Percentiles rank a stretch among this genome's conserved stretches.
Conservation (phyloP, 2,329 filamentous ascomycete genomes). For the Colletotrichum zoysiae region DNA sequence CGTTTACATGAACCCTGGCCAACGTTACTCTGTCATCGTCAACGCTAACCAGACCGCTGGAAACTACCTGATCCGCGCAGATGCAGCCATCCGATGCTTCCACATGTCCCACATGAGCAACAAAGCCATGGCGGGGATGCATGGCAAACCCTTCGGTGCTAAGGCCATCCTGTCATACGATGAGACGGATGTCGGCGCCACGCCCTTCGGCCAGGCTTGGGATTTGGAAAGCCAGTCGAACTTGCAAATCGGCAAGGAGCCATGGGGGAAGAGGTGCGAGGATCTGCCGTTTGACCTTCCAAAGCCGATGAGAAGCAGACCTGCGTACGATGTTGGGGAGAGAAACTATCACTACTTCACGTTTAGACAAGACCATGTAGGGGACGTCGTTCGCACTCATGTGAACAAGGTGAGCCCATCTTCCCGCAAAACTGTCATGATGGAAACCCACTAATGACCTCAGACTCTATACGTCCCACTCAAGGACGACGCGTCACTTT, state of each 20-base stretch:
- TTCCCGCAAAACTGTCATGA: background rate
- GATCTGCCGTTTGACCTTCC: conserved; percentile 44
- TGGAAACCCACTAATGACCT: background rate
- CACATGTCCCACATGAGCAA: conserved; percentile 40
- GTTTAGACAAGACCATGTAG: conserved; percentile 30
- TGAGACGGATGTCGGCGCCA: conserved; percentile 29
- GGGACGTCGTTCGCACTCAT: conserved; percentile 31
- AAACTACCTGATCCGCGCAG: conserved; percentile 53
- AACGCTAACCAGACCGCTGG: conserved; percentile 49
- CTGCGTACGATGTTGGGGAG: conserved; percentile 43
- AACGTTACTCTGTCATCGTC: conserved; percentile 55
- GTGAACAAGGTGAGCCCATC: conserved; percentile 24
- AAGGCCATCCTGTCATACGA: conserved; percentile 42
- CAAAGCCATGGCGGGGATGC: conserved; percentile 21
- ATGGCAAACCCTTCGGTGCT: conserved; percentile 37
- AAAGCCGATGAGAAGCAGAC: conserved; percentile 38
- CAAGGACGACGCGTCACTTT: conserved; percentile 37
- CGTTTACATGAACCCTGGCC: conserved; percentile 55
- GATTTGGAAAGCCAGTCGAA: conserved; percentile 23
- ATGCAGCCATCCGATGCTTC: conserved; percentile 33
- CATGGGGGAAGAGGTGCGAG: conserved; percentile 32
- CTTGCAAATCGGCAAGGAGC: conserved; percentile 28
- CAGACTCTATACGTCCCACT: conserved; percentile 42
- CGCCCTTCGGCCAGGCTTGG: conserved; percentile 42
- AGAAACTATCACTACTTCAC: conserved; percentile 40